Base-by-base conservation (phyloP, 129 eudicot genomes). In the Deinandra increscens region DNA sequence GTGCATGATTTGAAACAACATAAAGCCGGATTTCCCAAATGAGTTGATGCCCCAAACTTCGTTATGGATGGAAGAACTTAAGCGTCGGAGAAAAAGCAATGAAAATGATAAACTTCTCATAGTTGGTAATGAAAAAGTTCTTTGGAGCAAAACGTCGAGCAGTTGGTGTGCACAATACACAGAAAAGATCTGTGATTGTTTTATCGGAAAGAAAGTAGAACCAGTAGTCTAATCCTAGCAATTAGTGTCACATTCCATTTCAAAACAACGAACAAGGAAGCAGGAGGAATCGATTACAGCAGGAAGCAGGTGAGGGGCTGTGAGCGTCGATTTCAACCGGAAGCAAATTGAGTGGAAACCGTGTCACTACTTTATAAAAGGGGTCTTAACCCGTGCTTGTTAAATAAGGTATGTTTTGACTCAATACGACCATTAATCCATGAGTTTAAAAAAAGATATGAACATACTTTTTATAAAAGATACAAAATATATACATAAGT, bases 1-100 rank as follows among this genome's bases (percentile, higher is more conserved):
- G 75, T 82, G 87, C 96, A 75, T 84, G 61, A 84, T 77, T 82
- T 84, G 95, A 60, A 81, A 59, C 79, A 76, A 73, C 82, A 80
- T 73, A 34, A 45, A 73, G 31, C 62, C 49, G 18, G 71, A 68
- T 69, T 79, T 75, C 20, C 74, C 76, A 42, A 50, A 63, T 14
- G 37, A 71, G 66, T 38, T 73, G 22, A 17, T 13, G 31, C 38
- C 69, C 18, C 60, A 36, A 53, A n/a, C 6, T 69, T 48, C 20
- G 22, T 62, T 69, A 17, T 45, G 64, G 37, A 75, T 0, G 20
- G 75, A 53, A 37, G 82, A 66, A 54, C 12, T 53, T 67, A 58
- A 65, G 33, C 55, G 64, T 34, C 59, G 79, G 4, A 17, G 38
- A 14, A 73, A 49, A 12, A 31, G 61, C 31, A 12, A 71, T 43